A percentile compares a stretch with the other conserved stretches of the same genome.
Conservation (phyloP, 2,329 filamentous ascomycete genomes). For the Drechslerella dactyloides region DNA sequence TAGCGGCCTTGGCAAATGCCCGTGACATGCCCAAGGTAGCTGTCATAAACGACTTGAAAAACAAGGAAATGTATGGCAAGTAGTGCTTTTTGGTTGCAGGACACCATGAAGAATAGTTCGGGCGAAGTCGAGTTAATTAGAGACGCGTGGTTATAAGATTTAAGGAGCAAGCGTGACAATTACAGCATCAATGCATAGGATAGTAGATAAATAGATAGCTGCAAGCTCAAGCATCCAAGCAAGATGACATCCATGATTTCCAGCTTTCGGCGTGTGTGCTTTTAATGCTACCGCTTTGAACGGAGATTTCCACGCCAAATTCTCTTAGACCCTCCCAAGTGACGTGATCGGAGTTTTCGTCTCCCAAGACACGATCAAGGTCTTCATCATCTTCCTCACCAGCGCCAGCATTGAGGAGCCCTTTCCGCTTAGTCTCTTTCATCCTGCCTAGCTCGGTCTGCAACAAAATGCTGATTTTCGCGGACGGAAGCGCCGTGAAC, state of each 20-base stretch:
- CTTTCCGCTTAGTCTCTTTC: conserved; percentile 76
- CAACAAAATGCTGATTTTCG: conserved; percentile 74
- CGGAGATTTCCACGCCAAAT: conserved; percentile 36
- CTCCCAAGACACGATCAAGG: conserved; percentile 82
- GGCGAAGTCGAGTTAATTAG: neutral
- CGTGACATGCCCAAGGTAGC: conserved; percentile 23
- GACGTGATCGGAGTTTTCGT: conserved; percentile 56
- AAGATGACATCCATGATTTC: conserved; percentile 37
- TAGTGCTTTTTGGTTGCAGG: conserved; percentile 2
- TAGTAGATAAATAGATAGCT: conserved; percentile 6
- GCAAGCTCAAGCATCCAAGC: conserved; percentile 27
- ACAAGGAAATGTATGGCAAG: conserved; percentile 37
- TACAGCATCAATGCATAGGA: conserved; percentile 24
- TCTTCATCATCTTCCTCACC: conserved; percentile 71
- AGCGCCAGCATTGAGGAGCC: conserved; percentile 80
- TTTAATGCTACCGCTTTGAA: conserved; percentile 46
- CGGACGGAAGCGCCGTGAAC: conserved; percentile 85
- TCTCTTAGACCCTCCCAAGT: conserved; percentile 38
- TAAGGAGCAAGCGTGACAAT: conserved; percentile 5
- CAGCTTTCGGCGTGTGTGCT: conserved; percentile 23
- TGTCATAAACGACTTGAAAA: conserved; percentile 30
- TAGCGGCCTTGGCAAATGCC: conserved; percentile 24
- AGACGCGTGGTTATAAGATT: neutral
- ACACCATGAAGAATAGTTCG: neutral
- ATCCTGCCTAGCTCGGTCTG: conserved; percentile 83